Evolutionary conservation across 192 early-diverging fungal genomes (phyloP), one percentile per base, ranked within the genome.

Genomic region (Obelidium mucronatum): DNA sequence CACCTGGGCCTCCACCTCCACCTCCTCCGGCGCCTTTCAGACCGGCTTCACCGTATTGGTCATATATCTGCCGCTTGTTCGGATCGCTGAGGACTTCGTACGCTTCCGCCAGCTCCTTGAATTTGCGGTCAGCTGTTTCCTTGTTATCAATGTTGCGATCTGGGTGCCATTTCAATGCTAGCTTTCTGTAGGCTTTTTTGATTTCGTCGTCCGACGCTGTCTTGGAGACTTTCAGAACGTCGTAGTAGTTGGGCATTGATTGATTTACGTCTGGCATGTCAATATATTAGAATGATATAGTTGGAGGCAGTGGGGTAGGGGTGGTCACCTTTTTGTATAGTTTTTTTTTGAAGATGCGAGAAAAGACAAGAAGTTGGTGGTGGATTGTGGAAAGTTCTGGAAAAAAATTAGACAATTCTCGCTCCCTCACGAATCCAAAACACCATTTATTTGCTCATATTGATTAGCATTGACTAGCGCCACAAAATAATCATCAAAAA

Each of bases 101-200:
- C 31, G 88, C 88, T 68, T 89, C 87, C 22, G 78, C 59, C 3
- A 80, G 84, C 89, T 80, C 82, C 80, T 95, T 95, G 76, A 95
- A 92, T 76, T 91, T 95, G 67, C 87, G 83, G 64, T 94, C 89
- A 28, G 94, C 93, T 28, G 76, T 64, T 67, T 88, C 88, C 70
- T 84, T 84, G 56, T 90, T 87, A 65, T 92, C 88, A 37, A 83
- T 85, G 75, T 93, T 92, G 69, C 92, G 78, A 76, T 94, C 93
- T 8, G 93, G 93, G 85, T 94, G 93, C 91, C 91, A 93, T 76
- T 93, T 93, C 33, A 94, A 79, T 39, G 93, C 93, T 74, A 74
- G 83, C 79, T 83, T 90, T 67, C 81, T 80, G 84, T 84, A 91
- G 35, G 76, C 88, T 79, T 83, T 87, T 86, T 92, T 93, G 60